Evolutionary conservation across 345 rosid genomes (phyloP).

Genomic region (Ceriops zippeliana): DNA sequence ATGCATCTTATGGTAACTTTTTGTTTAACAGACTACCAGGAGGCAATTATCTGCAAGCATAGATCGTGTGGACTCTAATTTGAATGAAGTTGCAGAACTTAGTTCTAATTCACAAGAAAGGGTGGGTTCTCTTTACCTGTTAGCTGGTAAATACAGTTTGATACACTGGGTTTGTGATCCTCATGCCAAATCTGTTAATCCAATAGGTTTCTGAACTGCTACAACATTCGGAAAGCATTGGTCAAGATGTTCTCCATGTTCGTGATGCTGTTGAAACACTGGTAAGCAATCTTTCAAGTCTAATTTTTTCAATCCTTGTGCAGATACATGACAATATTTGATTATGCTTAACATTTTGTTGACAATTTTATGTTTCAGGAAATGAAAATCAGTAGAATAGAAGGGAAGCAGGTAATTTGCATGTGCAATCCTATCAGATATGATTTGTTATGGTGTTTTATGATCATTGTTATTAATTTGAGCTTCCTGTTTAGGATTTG

Average conservation of each 20-base stretch:
- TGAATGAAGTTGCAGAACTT: conserved; percentile 51
- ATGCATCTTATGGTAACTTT: conserved; percentile 3
- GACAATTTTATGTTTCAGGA: conserved; percentile 34
- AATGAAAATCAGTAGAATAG: conserved; percentile 51
- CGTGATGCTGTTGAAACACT: conserved; percentile 66
- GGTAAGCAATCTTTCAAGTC: conserved; percentile 38
- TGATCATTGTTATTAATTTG: conserved; percentile 12
- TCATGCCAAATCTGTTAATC: conserved; percentile 10
- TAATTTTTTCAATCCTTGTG: conserved; percentile 2
- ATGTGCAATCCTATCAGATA: not conserved
- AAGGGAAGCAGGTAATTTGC: conserved; percentile 63
- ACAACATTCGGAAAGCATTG: conserved; percentile 41
- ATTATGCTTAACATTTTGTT: not conserved
- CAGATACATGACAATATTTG: conserved; percentile 1
- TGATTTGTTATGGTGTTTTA: conserved; percentile 1
- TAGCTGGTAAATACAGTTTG: conserved; percentile 1
- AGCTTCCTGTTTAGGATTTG: conserved; percentile 23
- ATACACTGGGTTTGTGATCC: conserved; percentile 9
- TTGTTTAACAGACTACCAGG: conserved; percentile 51
- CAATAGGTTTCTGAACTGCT: conserved; percentile 54
- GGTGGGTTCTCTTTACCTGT: conserved; percentile 39
- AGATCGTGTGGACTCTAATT: conserved; percentile 43
- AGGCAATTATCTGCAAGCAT: conserved; percentile 57
- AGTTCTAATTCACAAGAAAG: conserved; percentile 56
- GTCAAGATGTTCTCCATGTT: conserved; percentile 48